Base-by-base conservation (phyloP, 2,329 filamentous ascomycete species). In the Calycina herbarum region DNA sequence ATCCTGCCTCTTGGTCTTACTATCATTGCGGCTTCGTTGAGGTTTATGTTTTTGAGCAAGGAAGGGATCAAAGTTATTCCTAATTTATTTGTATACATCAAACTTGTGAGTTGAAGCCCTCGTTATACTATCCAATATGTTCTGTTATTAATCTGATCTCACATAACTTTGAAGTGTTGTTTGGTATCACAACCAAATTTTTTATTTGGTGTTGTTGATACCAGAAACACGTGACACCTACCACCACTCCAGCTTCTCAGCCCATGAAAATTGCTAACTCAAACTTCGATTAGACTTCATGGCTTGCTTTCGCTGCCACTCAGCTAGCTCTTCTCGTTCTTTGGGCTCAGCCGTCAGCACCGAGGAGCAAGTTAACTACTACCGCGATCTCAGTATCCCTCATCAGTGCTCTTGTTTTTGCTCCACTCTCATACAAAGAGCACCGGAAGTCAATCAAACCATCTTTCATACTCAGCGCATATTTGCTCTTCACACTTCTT, bases 341-440 rank as follows among this genome's bases (percentile, higher is more conserved):
- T 20, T 62, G 61, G 61, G 45, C 61, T 11, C 35, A 57, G 24
- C 31, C 45, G 1, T 56, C 51, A 33, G 40, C 54, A 15, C 61
- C 48, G 24, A 63, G 57, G 24, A 63, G 58, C 5, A 45, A 48
- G 24, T 5, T 59, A 3, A 59, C 63, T 13, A 2, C 82, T 74
- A 17, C 58, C 13, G n/a, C 45, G 4, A 27, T 20, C 11, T 59
- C 31, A 29, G 15, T 65, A 24, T 33, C 48, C 8, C n/a, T 40
- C 42, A 51, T 24, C 24, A 35, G n/a, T 13, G 56, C 51, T 24
- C 45, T 61, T 15, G 13, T 59, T 31, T 58, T 33, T 33, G 20
- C 24, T n/a, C 29, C 48, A 10, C 42, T 64, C 5, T 61, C 57
- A 27, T 48, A 48, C 13, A 35, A 27, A 31, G 63, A 64, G 17